These are phyloP conservation scores for Xenosphaeropsis pyriputrescens DNA, from an alignment of 2,329 filamentous ascomycete species.

Conservation along the genomic window DNA sequence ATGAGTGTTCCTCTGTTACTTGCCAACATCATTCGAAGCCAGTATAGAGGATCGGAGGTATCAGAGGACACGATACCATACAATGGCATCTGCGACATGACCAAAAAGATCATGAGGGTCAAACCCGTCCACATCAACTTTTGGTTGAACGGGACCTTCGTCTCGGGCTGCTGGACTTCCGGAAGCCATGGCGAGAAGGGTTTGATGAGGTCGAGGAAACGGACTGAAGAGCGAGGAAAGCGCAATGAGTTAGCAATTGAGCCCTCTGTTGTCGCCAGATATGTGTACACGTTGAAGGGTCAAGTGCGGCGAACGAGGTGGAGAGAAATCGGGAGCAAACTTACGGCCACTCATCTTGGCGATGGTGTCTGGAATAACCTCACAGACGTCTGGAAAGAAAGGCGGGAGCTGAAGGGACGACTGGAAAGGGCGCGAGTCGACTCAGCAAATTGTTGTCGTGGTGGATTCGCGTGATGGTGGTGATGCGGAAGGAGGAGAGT, in stretches of 20 bases:
- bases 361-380: conserved; percentile 18
- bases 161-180: conserved; percentile 96
- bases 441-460: not conserved
- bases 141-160: conserved; percentile 98
- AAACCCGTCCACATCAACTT: conserved; percentile 91
- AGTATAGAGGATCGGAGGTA: conserved; percentile 97
- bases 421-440: not conserved
- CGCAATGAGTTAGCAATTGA: not conserved
- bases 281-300: conserved; percentile 7
- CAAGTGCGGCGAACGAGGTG: conserved; percentile 4
- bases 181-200: conserved; percentile 98
- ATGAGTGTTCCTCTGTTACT: conserved; percentile 95
- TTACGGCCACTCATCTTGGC: conserved; percentile 27
- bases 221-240: conserved; percentile 41
- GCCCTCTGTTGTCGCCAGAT: not conserved
- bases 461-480: conserved; percentile 2
- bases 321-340: conserved; percentile 7
- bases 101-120: conserved; percentile 95
- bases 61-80: conserved; percentile 99
- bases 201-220: conserved; percentile 99
- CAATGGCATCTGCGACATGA: conserved; percentile 99
- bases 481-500: not conserved
- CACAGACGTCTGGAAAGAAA: conserved; percentile 19
- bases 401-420: conserved; percentile 13
- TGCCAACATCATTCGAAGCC: conserved; percentile 99